A percentile compares a stretch with the other conserved stretches of the same genome.
phyloP scores from a whole-genome alignment of 192 early-diverging fungal genomes.

The Backusella parvicylindrica region DNA sequence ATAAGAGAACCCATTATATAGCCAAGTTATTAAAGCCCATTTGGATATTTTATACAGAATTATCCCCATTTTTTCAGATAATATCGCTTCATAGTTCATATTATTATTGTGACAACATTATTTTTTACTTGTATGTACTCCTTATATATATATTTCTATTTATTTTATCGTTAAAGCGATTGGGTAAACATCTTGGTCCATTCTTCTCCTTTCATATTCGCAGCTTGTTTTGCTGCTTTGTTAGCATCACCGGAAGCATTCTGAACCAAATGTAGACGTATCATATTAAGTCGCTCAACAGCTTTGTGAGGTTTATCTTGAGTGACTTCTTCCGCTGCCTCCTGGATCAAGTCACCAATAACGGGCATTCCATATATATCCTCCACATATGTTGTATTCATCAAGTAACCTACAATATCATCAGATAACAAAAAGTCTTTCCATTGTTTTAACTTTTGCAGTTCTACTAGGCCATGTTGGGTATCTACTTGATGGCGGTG shows the following conservation, averaged over 20 bases:
- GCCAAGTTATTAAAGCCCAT: too few species aligned
- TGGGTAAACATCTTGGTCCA: constrained; percentile 5
- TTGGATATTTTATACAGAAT: too few species aligned
- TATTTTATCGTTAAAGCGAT: background rate
- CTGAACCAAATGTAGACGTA: constrained; percentile 30
- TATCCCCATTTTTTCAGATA: too few species aligned
- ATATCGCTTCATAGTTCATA: too few species aligned
- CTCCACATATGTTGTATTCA: constrained; percentile 30
- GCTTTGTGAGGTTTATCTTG: constrained; percentile 8
- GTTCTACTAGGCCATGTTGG: constrained; percentile 9
- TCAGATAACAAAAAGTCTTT: constrained; percentile 28
- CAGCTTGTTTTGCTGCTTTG: constrained; percentile 5
- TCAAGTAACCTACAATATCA: constrained; percentile 36
- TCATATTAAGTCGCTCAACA: constrained; percentile 33
- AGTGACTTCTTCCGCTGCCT: constrained; percentile 31
- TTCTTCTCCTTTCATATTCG: constrained; percentile 5
- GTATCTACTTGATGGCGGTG: constrained; percentile 9
- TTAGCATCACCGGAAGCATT: constrained; percentile 2
- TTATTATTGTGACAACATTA: too few species aligned
- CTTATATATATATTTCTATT: background rate
- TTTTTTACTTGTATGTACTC: too few species aligned
- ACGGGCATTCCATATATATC: constrained; percentile 37
- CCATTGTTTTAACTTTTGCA: background rate
- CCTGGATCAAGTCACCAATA: constrained; percentile 26
- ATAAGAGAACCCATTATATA: too few species aligned